Evolutionary conservation across 192 early-diverging fungal genomes (phyloP), one percentile per base, ranked within the genome.

Genomic region (Rhizophagus clarus): DNA sequence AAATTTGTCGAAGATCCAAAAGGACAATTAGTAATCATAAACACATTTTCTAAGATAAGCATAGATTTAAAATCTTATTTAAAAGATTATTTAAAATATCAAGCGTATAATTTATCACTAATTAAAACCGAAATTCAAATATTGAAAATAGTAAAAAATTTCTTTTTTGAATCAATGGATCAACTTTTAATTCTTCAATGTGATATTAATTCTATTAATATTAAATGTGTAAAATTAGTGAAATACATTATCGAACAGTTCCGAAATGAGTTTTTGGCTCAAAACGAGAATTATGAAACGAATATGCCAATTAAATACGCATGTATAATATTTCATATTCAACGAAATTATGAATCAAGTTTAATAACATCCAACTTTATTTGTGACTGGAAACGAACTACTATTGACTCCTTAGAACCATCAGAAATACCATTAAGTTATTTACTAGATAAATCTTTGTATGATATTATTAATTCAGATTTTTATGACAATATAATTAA

Each of bases 21-120:
- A 10, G 22, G 17, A n/a, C 7, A n/a, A 10, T 24, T 67, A 40
- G 22, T 79, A 4, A 79, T 79, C 8, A 42, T 79, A 17, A 79
- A 47, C 17, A 79, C 77, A 17, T 64, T 79, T 22, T 79, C 77
- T 34, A 79, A 79, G 1, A 64, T 79, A 2, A 79, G 51, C 1
- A 45, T 49, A 0, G 77, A 79, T 28, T 0, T 79, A 4, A 79
- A 64, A 31, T 10, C 2, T 70, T 71, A 40, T 5, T 20, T 79
- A 26, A 0, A 47, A 40, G 24, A 31, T n/a, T 10, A 34, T 3
- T 12, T 79, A 24, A 22, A 15, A 0, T 70, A 20, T 56, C 67
- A 71, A 24, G n/a, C 70, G 0, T 24, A 71, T 17, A 79, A 79
- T 31, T 24, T 79, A 24, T 64, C 63, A 45, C 29, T 17, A 7